Evolutionary conservation across 352 stramenopile species (phyloP).

Genomic region (Globisporangium iwayamae): DNA sequence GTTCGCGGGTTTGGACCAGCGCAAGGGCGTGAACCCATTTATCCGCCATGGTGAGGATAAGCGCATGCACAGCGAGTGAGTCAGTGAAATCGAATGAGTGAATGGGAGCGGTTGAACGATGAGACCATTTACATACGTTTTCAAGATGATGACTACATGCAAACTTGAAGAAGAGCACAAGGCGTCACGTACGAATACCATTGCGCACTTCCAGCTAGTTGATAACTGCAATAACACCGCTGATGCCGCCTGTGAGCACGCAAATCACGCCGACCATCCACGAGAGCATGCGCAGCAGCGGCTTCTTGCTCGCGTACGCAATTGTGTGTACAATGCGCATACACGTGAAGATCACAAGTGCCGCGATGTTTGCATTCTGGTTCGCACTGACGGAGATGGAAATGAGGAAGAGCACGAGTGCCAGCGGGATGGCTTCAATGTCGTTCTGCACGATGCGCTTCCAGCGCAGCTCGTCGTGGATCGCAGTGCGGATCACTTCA

Average conservation of each 20-base stretch:
- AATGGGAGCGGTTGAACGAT: not conserved
- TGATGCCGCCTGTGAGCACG: conserved; percentile 12
- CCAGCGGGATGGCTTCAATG: conserved; percentile 26
- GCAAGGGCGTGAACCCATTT: conserved; percentile 28
- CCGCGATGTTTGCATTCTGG: conserved; percentile 18
- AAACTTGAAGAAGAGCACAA: too few relatives aligned
- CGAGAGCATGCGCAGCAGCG: conserved; percentile 26
- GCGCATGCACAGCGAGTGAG: not conserved
- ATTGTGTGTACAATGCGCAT: conserved; percentile 28
- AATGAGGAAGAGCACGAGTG: conserved; percentile 22
- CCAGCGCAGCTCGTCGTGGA: not conserved
- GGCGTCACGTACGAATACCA: too few relatives aligned
- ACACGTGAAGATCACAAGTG: conserved; percentile 26
- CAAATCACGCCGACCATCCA: conserved; percentile 16
- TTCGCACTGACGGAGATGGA: conserved; percentile 20
- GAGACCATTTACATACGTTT: not conserved
- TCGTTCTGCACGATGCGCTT: conserved; percentile 17
- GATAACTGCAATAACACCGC: not conserved
- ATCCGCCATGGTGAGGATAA: conserved; percentile 27
- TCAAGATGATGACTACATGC: not conserved
- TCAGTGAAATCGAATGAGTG: not conserved
- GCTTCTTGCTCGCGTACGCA: conserved; percentile 28
- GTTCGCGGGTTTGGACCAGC: conserved; percentile 30
- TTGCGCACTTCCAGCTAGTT: not conserved
- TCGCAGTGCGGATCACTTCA: not conserved